Evolutionary conservation across 1,139 yeast species (phyloP).

Genomic region (Yamadazyma trypodendri): DNA sequence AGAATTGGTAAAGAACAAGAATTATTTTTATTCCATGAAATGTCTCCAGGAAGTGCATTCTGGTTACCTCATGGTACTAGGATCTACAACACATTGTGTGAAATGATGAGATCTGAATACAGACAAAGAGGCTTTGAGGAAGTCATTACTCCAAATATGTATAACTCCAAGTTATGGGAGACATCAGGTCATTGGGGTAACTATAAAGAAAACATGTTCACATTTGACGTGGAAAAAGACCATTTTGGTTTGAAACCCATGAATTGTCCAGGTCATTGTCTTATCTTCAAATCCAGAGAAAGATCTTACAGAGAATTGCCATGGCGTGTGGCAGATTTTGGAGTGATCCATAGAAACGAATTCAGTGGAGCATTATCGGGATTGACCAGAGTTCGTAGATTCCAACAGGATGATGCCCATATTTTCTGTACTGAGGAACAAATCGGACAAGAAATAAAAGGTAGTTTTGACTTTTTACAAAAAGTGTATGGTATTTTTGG

Average conservation of each 20-base stretch:
- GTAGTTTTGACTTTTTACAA: slow-evolving; percentile 76
- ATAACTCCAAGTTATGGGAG: slow-evolving; percentile 93
- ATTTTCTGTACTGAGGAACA: slow-evolving; percentile 92
- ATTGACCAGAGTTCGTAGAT: slow-evolving; percentile 92
- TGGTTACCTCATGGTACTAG: slow-evolving; percentile 99
- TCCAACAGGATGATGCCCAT: slow-evolving; percentile 99
- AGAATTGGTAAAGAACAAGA: slow-evolving; percentile 96
- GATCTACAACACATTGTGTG: slow-evolving; percentile 82
- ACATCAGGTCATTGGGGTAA: slow-evolving; percentile 96
- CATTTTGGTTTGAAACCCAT: slow-evolving; percentile 88
- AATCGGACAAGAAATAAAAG: slow-evolving; percentile 77
- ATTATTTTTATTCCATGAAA: slow-evolving; percentile 88
- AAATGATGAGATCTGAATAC: slow-evolving; percentile 77
- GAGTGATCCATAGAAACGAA: slow-evolving; percentile 94
- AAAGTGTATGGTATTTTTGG: slow-evolving; percentile 83
- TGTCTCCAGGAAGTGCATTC: slow-evolving; percentile 97
- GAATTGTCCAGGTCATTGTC: slow-evolving; percentile 99
- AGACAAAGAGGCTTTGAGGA: slow-evolving; percentile 92
- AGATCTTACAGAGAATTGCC: slow-evolving; percentile 94
- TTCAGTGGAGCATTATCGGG: slow-evolving; percentile 85
- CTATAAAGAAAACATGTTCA: slow-evolving; percentile 94
- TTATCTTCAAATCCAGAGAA: slow-evolving; percentile 81
- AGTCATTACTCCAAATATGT: slow-evolving; percentile 98
- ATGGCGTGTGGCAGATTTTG: slow-evolving; percentile 94
- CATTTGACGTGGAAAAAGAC: slow-evolving; percentile 40